A percentile compares a stretch with the other conserved stretches of the same genome.
These are phyloP conservation scores for Fagopyrum tataricum DNA, from an alignment of 148 eudicot genomes.

Conservation along the genomic window DNA sequence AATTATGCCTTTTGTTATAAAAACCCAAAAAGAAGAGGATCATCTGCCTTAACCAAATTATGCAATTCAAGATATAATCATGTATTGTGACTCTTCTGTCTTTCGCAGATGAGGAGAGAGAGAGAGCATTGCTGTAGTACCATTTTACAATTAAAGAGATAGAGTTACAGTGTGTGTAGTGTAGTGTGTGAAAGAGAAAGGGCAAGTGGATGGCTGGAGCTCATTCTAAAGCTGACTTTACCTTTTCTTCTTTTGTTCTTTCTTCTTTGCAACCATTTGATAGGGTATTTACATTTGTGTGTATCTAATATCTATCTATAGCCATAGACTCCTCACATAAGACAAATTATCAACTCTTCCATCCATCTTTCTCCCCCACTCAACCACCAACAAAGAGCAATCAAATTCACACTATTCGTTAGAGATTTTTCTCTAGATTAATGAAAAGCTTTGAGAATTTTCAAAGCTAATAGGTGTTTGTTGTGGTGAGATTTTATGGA, in stretches of 20 bases:
- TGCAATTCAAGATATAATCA: conserved; percentile 1
- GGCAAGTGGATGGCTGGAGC: conserved; percentile 10
- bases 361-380: neutral
- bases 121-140: neutral
- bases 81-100: conserved; percentile 6
- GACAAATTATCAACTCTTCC: neutral
- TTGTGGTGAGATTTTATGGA: no score
- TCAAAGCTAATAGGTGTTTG: no score
- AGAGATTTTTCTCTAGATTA: no score
- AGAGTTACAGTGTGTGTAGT: neutral
- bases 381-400: neutral
- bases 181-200: conserved; percentile 9
- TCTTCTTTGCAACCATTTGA: neutral
- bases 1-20: neutral
- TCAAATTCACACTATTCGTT: no score
- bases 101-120: neutral
- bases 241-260: neutral
- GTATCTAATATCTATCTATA: no score
- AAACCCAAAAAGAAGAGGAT: neutral
- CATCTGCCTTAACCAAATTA: conserved; percentile 1
- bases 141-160: neutral
- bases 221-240: neutral
- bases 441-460: no score
- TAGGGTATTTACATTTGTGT: neutral
- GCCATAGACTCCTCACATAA: neutral